Conservation (phyloP, 1,139 yeast genomes). For the Hansenula lynferdii region DNA sequence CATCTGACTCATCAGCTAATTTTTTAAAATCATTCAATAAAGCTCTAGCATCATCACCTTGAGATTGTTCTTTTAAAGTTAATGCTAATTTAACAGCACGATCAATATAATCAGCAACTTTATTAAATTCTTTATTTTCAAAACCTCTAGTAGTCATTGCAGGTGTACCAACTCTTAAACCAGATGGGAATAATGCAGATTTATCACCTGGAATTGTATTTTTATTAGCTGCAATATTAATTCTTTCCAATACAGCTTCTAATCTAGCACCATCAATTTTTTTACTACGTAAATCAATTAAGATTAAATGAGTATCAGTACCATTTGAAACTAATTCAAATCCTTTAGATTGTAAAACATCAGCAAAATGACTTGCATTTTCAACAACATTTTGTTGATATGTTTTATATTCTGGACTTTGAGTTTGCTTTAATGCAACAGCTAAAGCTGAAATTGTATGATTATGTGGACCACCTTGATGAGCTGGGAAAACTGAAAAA, state of each 20-base stretch:
- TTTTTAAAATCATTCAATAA: slow-evolving; percentile 59
- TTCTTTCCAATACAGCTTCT: slow-evolving; percentile 84
- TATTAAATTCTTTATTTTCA: slow-evolving; percentile 68
- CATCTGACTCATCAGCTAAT: slow-evolving; percentile 53
- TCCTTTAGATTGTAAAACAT: slow-evolving; percentile 60
- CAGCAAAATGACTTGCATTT: slow-evolving; percentile 77
- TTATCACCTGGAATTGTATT: slow-evolving; percentile 96
- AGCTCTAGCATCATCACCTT: slow-evolving; percentile 58
- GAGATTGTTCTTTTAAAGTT: slow-evolving; percentile 53
- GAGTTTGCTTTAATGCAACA: slow-evolving; percentile 89
- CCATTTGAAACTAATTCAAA: slow-evolving; percentile 86
- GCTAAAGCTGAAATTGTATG: slow-evolving; percentile 96
- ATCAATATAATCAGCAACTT: slow-evolving; percentile 75
- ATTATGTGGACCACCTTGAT: slow-evolving; percentile 99
- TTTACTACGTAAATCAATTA: slow-evolving; percentile 79
- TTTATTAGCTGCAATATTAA: slow-evolving; percentile 92
- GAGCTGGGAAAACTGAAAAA: slow-evolving; percentile 97
- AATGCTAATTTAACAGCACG: slow-evolving; percentile 67
- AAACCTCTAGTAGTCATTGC: slow-evolving; percentile 98
- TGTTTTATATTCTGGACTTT: slow-evolving; percentile 76
- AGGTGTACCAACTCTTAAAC: slow-evolving; percentile 95
- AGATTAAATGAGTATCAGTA: slow-evolving; percentile 90
- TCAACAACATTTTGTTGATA: slow-evolving; percentile 80
- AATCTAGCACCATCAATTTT: slow-evolving; percentile 94
- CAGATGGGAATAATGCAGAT: slow-evolving; percentile 93